Base-by-base conservation (phyloP, 73 alveolate genomes). In the Blepharisma japonicum region DNA sequence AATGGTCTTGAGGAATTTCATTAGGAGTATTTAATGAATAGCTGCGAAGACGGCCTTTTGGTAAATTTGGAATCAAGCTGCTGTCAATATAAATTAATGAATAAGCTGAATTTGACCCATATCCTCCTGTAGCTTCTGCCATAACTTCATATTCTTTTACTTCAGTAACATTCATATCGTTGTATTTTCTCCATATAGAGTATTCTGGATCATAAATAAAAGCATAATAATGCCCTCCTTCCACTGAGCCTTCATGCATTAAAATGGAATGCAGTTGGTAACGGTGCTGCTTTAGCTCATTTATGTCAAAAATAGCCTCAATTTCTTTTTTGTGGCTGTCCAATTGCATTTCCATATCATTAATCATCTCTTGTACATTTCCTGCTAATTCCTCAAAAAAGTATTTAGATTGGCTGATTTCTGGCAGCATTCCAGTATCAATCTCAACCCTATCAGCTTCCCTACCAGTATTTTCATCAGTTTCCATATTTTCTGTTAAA, bases 181-280 rank as follows among this genome's bases (percentile, higher is more conserved):
- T 89, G 84, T 77, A 91, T 77, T 81, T 91, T 70, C 82, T 61
- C 93, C 94, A 91, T 46, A 51, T 32, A n/a, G 77, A 67, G 6
- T 76, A 45, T 21, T 50, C 67, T 23, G 77, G 78, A 84, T 96
- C 98, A 20, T 81, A 81, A 46, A 96, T 96, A 81, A 61, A 96
- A 23, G 98, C 83, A 72, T 96, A 96, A 83, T 96, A 96, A 86
- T 96, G 99, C 2, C 99, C 99, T 38, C 91, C 55, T 51, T 94
- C 98, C 23, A 96, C 97, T 79, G 55, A 85, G 23, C 99, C 99
- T 54, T 90, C 93, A 82, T 96, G 98, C 47, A 96, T 82, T 14
- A 96, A 71, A 49, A 96, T 90, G 8, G 94, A 82, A 81, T 92
- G 91, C 68, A 92, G 84, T 32, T 50, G 61, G 68, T 82, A 92